phyloP scores from a whole-genome alignment of 2,329 filamentous ascomycete species.

The Aspergillus latus region DNA sequence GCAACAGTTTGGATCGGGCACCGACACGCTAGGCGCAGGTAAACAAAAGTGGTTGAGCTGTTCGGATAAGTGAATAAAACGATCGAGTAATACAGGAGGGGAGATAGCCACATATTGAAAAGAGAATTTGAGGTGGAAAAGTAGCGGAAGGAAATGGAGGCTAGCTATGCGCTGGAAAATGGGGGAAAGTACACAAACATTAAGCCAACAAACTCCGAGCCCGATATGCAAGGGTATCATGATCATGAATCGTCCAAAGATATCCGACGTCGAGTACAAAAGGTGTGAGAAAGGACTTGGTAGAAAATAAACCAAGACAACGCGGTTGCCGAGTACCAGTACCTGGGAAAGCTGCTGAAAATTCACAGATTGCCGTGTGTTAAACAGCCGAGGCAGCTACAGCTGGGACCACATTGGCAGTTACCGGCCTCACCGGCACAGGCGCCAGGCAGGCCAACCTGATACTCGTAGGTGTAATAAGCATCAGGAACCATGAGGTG shows the following conservation, averaged over 20 bases:
- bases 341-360: slow-evolving; percentile 25
- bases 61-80: not conserved
- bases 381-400: slow-evolving; percentile 53
- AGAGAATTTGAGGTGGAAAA: not conserved
- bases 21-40: not conserved
- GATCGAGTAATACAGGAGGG: not conserved
- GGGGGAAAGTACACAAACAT: slow-evolving; percentile 7
- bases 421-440: slow-evolving; percentile 52
- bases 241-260: slow-evolving; percentile 26
- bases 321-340: not conserved
- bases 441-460: slow-evolving; percentile 37
- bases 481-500: slow-evolving; percentile 43
- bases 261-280: slow-evolving; percentile 9
- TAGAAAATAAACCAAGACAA: not conserved
- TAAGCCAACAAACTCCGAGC: slow-evolving; percentile 15
- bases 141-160: not conserved
- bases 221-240: slow-evolving; percentile 32
- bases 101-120: not conserved
- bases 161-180: not conserved
- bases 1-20: not conserved
- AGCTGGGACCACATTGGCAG: slow-evolving; percentile 54
- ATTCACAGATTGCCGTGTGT: slow-evolving; percentile 53
- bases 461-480: slow-evolving; percentile 45
- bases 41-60: not conserved
- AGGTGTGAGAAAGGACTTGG: not conserved